Evolutionary conservation across 768 basidiomycete species (phyloP).

Genomic region (Candolleomyces efflorescens): DNA sequence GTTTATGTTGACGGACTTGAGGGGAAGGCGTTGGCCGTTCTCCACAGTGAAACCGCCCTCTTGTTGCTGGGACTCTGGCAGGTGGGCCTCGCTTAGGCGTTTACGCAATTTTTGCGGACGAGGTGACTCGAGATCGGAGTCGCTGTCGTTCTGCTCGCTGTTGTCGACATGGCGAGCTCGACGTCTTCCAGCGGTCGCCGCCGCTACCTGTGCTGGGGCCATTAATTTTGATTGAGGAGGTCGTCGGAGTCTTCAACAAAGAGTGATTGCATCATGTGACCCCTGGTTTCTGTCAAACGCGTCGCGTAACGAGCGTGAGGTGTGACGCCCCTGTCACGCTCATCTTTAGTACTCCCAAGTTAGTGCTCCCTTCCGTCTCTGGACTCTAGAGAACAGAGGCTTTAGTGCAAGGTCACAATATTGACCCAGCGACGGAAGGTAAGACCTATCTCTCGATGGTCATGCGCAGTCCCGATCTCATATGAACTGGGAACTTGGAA

Average conservation of each 20-base stretch:
- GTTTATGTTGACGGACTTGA: constrained; percentile 58
- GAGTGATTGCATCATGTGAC: constrained; percentile 32
- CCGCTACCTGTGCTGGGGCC: constrained; percentile 15
- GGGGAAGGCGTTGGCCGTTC: constrained; percentile 30
- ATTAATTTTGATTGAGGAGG: neutral
- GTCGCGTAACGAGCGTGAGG: constrained; percentile 12
- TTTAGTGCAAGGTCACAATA: too few relatives aligned
- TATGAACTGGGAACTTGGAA: too few relatives aligned
- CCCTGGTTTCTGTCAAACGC: constrained; percentile 11
- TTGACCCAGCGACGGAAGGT: too few relatives aligned
- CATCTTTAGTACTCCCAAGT: too few relatives aligned
- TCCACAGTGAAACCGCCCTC: constrained; percentile 33
- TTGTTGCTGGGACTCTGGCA: neutral
- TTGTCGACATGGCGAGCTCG: constrained; percentile 34
- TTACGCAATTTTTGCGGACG: constrained; percentile 44
- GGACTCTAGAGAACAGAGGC: too few relatives aligned
- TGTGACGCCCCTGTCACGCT: too few relatives aligned
- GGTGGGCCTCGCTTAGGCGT: constrained; percentile 56
- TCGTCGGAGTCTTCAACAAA: constrained; percentile 33
- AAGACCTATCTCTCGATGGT: too few relatives aligned
- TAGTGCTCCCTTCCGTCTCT: too few relatives aligned
- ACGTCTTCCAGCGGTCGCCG: constrained; percentile 31
- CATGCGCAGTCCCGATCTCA: too few relatives aligned
- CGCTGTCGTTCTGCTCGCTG: constrained; percentile 28
- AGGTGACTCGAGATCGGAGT: constrained; percentile 37